Evolutionary conservation across 2,329 filamentous ascomycete species (phyloP).

Genomic region (Emergomyces orientalis): DNA sequence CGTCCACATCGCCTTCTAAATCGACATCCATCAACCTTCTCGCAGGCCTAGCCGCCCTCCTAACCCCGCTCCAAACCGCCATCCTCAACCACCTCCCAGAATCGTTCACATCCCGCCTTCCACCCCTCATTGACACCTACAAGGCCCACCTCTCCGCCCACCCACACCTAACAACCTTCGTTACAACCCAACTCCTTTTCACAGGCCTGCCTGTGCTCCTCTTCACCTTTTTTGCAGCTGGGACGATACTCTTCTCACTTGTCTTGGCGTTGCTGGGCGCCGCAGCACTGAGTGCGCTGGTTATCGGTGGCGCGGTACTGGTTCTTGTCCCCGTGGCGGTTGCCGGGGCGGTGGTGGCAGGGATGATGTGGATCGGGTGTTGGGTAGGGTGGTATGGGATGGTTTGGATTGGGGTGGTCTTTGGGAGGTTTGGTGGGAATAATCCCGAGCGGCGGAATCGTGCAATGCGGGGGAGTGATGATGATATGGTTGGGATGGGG

Average conservation of each 20-base stretch:
- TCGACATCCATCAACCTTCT: not conserved
- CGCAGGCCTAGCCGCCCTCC: not conserved
- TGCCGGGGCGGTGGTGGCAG: constrained; percentile 47
- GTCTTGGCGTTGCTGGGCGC: constrained; percentile 49
- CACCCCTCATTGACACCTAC: constrained; percentile 31
- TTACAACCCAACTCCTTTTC: constrained; percentile 55
- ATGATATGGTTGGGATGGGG: not conserved
- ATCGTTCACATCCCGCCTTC: constrained; percentile 1
- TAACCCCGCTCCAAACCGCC: not conserved
- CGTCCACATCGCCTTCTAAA: too few species aligned
- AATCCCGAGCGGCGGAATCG: not conserved
- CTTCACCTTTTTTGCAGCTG: constrained; percentile 57
- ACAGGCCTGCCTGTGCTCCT: constrained; percentile 54
- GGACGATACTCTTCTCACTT: constrained; percentile 54
- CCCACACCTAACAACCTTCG: constrained; percentile 62
- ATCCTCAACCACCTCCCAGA: not conserved
- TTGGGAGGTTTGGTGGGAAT: not conserved
- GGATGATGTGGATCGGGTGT: constrained; percentile 58
- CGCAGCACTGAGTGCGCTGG: not conserved
- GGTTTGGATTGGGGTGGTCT: constrained; percentile 11
- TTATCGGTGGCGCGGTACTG: constrained; percentile 47
- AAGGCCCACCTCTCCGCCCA: constrained; percentile 50
- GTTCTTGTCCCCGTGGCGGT: constrained; percentile 60
- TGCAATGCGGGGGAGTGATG: not conserved
- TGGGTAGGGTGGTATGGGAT: constrained; percentile 44